phyloP scores from a whole-genome alignment of 2,329 filamentous ascomycete species.

The Meredithiella fracta region DNA sequence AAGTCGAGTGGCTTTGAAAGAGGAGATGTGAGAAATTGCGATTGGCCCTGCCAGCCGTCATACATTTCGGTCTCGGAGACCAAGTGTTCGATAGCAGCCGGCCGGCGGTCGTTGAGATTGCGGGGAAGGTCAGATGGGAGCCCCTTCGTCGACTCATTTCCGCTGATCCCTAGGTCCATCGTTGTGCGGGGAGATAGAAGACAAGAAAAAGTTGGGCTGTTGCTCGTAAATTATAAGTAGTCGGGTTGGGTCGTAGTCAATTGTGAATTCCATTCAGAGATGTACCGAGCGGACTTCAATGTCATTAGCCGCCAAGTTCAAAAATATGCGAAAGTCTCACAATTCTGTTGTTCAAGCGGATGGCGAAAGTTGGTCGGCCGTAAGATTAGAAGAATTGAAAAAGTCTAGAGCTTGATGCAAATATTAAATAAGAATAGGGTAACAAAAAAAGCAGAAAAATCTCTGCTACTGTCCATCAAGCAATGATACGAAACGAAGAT shows the following conservation, averaged over 20 bases:
- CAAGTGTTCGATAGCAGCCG: conserved; percentile 42
- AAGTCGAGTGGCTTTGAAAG: conserved; percentile 73
- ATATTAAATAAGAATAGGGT: neutral
- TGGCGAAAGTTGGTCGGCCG: neutral
- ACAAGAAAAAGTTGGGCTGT: too few relatives aligned
- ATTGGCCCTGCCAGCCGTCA: conserved; percentile 98
- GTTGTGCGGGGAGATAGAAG: conserved; percentile 19
- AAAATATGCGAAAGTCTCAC: too few relatives aligned
- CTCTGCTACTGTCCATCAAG: too few relatives aligned
- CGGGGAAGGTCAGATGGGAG: conserved; percentile 78
- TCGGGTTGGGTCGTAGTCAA: neutral
- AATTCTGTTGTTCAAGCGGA: too few relatives aligned
- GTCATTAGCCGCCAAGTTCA: too few relatives aligned
- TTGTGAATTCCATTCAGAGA: too few relatives aligned
- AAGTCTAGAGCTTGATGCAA: neutral
- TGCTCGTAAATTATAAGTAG: too few relatives aligned
- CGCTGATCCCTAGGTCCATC: conserved; percentile 43
- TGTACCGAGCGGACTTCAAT: too few relatives aligned
- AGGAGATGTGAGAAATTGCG: conserved; percentile 81
- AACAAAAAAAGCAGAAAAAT: neutral
- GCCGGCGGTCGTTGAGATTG: conserved; percentile 74
- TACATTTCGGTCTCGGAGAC: conserved; percentile 88
- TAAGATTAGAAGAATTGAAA: neutral
- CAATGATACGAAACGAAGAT: neutral
- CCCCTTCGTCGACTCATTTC: conserved; percentile 29